Base-by-base conservation (phyloP, 1,284 basidiomycete genomes). In the Hypsizygus ulmarius region DNA sequence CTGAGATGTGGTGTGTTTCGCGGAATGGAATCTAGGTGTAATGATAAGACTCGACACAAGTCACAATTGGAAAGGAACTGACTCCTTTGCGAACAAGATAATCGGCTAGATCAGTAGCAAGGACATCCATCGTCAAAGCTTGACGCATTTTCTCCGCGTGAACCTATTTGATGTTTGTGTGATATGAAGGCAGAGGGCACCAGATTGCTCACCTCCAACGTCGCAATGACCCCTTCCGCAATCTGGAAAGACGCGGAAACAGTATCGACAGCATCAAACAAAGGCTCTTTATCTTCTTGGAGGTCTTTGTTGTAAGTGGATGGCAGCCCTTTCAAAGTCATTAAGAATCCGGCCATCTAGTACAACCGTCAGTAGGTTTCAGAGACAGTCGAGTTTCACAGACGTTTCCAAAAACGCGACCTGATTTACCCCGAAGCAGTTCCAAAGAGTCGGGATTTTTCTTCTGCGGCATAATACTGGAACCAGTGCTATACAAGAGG, bases 261-360 rank as follows among this genome's bases (percentile, higher is more conserved):
- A 28, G 91, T 97, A 64, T 97, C 93, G 29, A 96, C 90, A 6
- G 88, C 78, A 64, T 99, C 96, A 59, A 98, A 99, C 47, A 99
- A 71, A 0, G 96, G 95, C 66, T 99, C 96, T 70, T 99, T 98
- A 70, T 97, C 94, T 69, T 99, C 97, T 69, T 99, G 96, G 50
- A 99, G 73, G 69, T 99, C 96, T 70, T 99, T 99, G 78, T 99
- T 98, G 74, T 99, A 99, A 7, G 96, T 98, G 21, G 96, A 97
- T 8, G 96, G 96, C 41, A 98, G 77, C 19, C 97, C 96, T 66
- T 99, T 99, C 62, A 97, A 76, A 5, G 93, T 95, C 91, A 98
- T 95, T 73, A 98, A 74, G 74, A 99, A 97, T 3, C 96, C 96
- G n/a, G 96, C 81, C 89, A 98, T 94, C 88, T 93, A 61, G 28